phyloP scores from a whole-genome alignment of 106 monocot genomes.

The Dioscorea zingiberensis region DNA sequence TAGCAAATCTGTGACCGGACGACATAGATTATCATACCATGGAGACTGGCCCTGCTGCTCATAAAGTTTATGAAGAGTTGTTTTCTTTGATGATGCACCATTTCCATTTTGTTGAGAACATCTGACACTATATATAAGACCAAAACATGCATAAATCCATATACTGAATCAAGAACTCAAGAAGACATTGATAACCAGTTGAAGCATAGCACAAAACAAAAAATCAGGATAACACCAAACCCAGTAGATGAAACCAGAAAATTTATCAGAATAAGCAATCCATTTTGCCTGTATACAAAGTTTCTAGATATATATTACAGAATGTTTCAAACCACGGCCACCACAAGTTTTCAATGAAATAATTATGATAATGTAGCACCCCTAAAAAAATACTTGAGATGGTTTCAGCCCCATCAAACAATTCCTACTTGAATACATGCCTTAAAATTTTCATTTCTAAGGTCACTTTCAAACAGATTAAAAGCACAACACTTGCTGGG shows the following conservation, averaged over 20 bases:
- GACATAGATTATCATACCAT: slow-evolving; percentile 96
- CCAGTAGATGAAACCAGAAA: background rate
- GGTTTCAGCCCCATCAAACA: no score
- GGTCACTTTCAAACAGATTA: no score
- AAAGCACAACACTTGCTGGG: no score
- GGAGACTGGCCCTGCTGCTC: slow-evolving; percentile 87
- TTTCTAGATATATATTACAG: background rate
- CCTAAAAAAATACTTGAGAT: no score
- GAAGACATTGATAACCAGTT: background rate
- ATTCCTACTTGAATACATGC: no score
- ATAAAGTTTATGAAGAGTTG: slow-evolving; percentile 81
- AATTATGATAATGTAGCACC: no score
- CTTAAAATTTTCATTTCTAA: no score
- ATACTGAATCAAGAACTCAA: background rate
- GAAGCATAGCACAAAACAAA: background rate
- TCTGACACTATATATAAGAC: slow-evolving; percentile 34
- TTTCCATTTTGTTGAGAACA: slow-evolving; percentile 60
- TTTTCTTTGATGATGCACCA: slow-evolving; percentile 52
- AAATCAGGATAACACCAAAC: background rate
- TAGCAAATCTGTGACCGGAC: slow-evolving; percentile 81
- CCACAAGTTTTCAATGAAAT: no score
- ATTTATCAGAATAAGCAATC: background rate
- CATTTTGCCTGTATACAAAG: background rate
- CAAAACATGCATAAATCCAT: background rate
- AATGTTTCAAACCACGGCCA: no score